Evolutionary conservation across 768 basidiomycete species (phyloP).

Genomic region (Calocybe indica): DNA sequence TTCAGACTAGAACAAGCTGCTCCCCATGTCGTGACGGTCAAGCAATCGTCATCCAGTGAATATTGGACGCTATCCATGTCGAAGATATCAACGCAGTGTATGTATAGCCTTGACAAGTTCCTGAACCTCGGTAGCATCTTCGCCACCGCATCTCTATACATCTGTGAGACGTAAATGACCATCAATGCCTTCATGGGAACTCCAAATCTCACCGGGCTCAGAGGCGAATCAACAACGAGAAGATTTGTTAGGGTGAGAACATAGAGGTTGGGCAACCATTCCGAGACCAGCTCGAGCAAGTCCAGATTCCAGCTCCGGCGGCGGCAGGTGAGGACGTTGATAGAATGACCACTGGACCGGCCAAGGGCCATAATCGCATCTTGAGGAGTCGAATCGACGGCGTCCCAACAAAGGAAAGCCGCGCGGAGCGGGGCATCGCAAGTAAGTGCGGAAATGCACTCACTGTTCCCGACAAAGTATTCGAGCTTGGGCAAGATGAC

Average conservation of each 20-base stretch:
- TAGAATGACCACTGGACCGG: slow-evolving; percentile 22
- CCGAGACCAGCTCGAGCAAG: slow-evolving; percentile 26
- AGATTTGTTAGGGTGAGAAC: slow-evolving; percentile 30
- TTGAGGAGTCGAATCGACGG: slow-evolving; percentile 20
- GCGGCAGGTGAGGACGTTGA: slow-evolving; percentile 29
- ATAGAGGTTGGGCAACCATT: slow-evolving; percentile 25
- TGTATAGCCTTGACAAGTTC: slow-evolving; percentile 22
- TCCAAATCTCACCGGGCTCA: background rate
- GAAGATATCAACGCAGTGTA: slow-evolving; percentile 28
- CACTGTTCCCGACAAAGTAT: slow-evolving; percentile 30
- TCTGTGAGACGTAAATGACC: slow-evolving; percentile 3
- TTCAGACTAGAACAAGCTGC: slow-evolving; percentile 26
- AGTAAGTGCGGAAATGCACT: slow-evolving; percentile 22
- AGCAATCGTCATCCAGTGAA: slow-evolving; percentile 27
- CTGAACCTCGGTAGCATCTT: slow-evolving; percentile 23
- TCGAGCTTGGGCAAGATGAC: slow-evolving; percentile 25
- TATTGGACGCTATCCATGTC: slow-evolving; percentile 19
- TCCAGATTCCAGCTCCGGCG: slow-evolving; percentile 35
- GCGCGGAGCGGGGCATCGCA: slow-evolving; percentile 22
- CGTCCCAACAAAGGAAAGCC: slow-evolving; percentile 31
- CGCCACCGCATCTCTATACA: slow-evolving; percentile 22
- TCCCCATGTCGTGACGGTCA: slow-evolving; percentile 31
- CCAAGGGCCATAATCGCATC: slow-evolving; percentile 25
- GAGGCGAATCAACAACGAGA: slow-evolving; percentile 24
- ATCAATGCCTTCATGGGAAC: background rate